Evolutionary conservation across 2,329 filamentous ascomycete species (phyloP).

Genomic region (Cladosporium sp.): DNA sequence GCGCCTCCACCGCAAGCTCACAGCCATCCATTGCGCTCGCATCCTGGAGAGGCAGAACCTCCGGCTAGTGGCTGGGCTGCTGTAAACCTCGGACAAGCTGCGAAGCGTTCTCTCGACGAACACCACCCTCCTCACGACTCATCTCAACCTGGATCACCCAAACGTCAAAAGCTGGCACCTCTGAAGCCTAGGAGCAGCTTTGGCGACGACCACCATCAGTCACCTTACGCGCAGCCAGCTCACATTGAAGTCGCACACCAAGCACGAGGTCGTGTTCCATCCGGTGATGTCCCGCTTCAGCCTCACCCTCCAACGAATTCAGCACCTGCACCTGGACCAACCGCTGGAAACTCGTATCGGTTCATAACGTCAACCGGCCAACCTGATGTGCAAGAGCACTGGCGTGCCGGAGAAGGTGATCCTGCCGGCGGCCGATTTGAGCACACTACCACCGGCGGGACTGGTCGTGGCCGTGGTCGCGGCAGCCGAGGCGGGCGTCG

Average conservation of each 20-base stretch:
- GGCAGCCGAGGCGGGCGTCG: conserved; percentile 37
- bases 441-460: neutral
- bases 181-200: conserved; percentile 39
- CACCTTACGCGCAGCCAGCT: conserved; percentile 16
- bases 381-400: conserved; percentile 34
- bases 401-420: conserved; percentile 28
- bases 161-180: conserved; percentile 48
- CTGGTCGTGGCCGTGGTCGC: conserved; percentile 24
- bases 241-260: conserved; percentile 11
- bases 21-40: conserved; percentile 26
- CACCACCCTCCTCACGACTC: conserved; percentile 37
- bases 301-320: conserved; percentile 23
- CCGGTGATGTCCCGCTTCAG: neutral
- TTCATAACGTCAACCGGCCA: conserved; percentile 39
- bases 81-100: conserved; percentile 45
- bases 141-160: conserved; percentile 43
- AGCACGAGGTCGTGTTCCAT: conserved; percentile 6
- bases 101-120: conserved; percentile 46
- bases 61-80: conserved; percentile 45
- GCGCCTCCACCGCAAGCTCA: conserved; percentile 26
- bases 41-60: conserved; percentile 28
- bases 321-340: conserved; percentile 25
- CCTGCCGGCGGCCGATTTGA: conserved; percentile 10
- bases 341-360: conserved; percentile 32
- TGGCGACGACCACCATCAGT: conserved; percentile 32